phyloP scores from a whole-genome alignment of 805 yeast species.

The Barnettozyma californica region DNA sequence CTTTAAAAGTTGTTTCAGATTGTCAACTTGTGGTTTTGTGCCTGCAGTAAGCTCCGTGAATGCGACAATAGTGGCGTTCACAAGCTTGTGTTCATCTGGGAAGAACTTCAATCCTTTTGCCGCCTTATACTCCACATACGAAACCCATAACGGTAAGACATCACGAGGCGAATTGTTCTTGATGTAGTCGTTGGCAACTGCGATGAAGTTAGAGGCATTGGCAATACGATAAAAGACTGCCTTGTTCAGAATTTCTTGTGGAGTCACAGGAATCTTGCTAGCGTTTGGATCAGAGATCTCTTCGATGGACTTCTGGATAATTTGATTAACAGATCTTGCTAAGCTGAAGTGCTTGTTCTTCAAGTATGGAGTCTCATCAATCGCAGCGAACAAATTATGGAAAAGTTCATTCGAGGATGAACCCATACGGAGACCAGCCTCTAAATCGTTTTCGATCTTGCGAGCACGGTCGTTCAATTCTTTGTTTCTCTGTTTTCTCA shows the following conservation, averaged over 20 bases:
- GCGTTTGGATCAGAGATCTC: conserved; percentile 15
- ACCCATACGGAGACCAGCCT: background rate
- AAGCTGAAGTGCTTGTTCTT: conserved; percentile 1
- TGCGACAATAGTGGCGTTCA: conserved; percentile 11
- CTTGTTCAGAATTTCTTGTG: conserved; percentile 19
- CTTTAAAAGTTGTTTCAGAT: conserved; percentile 15
- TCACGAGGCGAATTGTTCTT: conserved; percentile 12
- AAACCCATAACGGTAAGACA: conserved; percentile 21
- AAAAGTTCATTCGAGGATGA: conserved; percentile 6
- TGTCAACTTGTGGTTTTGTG: conserved; percentile 8
- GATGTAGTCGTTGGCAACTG: conserved; percentile 12
- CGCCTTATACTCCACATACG: conserved; percentile 17
- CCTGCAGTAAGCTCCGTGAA: conserved; percentile 13
- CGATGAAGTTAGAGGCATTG: conserved; percentile 8
- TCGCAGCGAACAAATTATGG: conserved; percentile 3
- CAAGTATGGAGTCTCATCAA: conserved; percentile 2
- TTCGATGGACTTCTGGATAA: conserved; percentile 13
- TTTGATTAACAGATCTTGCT: background rate
- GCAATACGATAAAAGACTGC: conserved; percentile 17
- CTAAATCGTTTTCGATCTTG: background rate
- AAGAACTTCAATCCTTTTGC: conserved; percentile 1
- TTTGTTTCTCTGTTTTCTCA: background rate
- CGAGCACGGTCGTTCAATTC: background rate
- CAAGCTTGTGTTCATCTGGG: background rate
- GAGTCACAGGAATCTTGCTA: conserved; percentile 15